Evolutionary conservation across 768 basidiomycete species (phyloP).

Genomic region (Royoungia palumana): DNA sequence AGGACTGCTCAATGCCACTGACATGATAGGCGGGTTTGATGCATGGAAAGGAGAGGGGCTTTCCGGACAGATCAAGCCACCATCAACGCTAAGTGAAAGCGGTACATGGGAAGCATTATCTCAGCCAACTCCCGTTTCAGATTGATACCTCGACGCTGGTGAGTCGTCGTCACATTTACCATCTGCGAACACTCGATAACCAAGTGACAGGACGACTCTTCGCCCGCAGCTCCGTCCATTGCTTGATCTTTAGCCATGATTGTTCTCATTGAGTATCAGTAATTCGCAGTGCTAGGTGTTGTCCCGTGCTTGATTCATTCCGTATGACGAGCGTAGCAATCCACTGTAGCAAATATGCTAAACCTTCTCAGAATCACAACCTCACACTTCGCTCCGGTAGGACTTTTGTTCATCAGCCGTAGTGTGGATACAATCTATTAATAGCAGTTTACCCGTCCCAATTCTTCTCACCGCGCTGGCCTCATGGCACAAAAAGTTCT

Average conservation of each 20-base stretch:
- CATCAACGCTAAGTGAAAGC: conserved; percentile 26
- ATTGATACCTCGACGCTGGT: conserved; percentile 11
- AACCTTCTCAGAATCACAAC: too few relatives aligned
- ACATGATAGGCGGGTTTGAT: conserved; percentile 69
- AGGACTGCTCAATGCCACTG: conserved; percentile 71
- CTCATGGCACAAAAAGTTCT: too few relatives aligned
- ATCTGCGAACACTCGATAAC: not conserved
- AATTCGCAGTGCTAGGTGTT: not conserved
- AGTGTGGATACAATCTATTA: too few relatives aligned
- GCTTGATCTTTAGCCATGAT: too few relatives aligned
- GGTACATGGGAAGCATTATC: conserved; percentile 32
- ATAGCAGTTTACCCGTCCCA: too few relatives aligned
- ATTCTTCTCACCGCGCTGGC: too few relatives aligned
- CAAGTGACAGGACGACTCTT: too few relatives aligned
- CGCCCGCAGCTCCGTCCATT: too few relatives aligned
- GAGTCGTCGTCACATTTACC: not conserved
- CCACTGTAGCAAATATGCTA: not conserved
- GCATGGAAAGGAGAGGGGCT: conserved; percentile 70
- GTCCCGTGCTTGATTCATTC: not conserved
- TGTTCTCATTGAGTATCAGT: not conserved
- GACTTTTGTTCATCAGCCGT: too few relatives aligned
- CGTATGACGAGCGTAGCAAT: not conserved
- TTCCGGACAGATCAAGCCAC: conserved; percentile 45
- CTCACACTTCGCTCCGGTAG: too few relatives aligned
- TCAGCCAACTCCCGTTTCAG: conserved; percentile 25